These are phyloP conservation scores for Boletus insuetus DNA, from an alignment of 768 basidiomycete genomes.

Conservation along the genomic window DNA sequence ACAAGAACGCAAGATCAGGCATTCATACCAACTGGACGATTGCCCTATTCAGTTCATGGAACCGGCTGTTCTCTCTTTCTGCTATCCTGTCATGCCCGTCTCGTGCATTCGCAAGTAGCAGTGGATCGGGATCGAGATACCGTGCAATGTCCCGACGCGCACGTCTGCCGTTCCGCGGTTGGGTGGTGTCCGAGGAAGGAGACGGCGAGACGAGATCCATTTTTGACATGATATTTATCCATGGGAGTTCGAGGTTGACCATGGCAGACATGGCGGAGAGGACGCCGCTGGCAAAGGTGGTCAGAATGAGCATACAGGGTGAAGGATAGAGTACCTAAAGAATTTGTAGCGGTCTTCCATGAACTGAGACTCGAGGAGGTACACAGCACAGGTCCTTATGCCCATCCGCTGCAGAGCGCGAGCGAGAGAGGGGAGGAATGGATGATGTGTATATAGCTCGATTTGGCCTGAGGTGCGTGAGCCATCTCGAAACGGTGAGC, in stretches of 20 bases:
- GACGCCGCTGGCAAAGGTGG: constrained; percentile 62
- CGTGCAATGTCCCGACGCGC: constrained; percentile 80
- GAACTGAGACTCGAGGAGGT: constrained; percentile 96
- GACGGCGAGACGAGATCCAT: constrained; percentile 86
- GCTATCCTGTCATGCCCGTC: constrained; percentile 43
- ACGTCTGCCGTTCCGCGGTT: constrained; percentile 70
- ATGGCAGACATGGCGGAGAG: constrained; percentile 98
- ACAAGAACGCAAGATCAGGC: no score
- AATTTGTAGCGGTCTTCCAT: constrained; percentile 99
- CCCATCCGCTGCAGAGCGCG: constrained; percentile 69
- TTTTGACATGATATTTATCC: constrained; percentile 98
- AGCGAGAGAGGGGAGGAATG: constrained; percentile 91
- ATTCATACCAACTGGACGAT: constrained; percentile 85
- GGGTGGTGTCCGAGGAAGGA: constrained; percentile 38
- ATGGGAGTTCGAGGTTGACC: constrained; percentile 95
- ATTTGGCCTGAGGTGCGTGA: constrained; percentile 72
- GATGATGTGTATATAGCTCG: constrained; percentile 97
- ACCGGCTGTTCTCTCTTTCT: constrained; percentile 69
- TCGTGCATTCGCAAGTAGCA: constrained; percentile 64
- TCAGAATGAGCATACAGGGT: not conserved
- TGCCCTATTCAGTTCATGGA: constrained; percentile 91
- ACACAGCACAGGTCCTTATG: constrained; percentile 84
- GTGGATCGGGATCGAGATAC: constrained; percentile 96
- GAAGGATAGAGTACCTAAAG: constrained; percentile 61
- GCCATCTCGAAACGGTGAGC: not conserved